These are phyloP conservation scores for Oryza glumipatula DNA, from an alignment of 176 grass and related monocot genomes.

Conservation along the genomic window DNA sequence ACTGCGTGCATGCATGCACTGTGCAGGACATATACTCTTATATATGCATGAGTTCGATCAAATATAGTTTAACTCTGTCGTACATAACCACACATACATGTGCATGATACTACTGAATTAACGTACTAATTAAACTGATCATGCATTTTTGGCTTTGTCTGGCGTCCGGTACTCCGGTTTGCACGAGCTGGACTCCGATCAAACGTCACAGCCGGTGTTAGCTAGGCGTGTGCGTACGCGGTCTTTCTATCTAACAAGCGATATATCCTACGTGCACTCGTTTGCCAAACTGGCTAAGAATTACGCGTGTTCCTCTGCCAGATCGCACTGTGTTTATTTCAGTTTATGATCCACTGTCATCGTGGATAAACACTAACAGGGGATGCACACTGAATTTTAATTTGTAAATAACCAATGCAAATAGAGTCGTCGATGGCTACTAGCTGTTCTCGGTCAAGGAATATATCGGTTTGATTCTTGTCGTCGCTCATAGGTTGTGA, in stretches of 20 bases:
- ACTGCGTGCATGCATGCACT: neutral
- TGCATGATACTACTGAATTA: neutral
- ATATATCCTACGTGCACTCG: neutral
- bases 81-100: neutral
- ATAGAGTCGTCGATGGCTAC: neutral
- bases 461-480: neutral
- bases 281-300: neutral
- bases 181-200: neutral
- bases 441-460: neutral
- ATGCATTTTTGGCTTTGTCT: neutral
- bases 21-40: neutral
- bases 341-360: neutral
- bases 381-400: neutral
- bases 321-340: neutral
- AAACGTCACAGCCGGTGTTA: neutral
- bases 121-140: neutral
- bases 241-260: neutral
- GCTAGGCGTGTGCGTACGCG: neutral
- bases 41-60: neutral
- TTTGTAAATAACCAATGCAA: neutral
- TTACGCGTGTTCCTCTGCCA: neutral
- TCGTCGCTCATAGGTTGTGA: neutral
- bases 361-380: neutral
- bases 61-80: neutral
- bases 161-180: neutral